These are phyloP conservation scores for Pilatotrama ljubarskyi DNA, from an alignment of 768 basidiomycete genomes.

Conservation along the genomic window DNA sequence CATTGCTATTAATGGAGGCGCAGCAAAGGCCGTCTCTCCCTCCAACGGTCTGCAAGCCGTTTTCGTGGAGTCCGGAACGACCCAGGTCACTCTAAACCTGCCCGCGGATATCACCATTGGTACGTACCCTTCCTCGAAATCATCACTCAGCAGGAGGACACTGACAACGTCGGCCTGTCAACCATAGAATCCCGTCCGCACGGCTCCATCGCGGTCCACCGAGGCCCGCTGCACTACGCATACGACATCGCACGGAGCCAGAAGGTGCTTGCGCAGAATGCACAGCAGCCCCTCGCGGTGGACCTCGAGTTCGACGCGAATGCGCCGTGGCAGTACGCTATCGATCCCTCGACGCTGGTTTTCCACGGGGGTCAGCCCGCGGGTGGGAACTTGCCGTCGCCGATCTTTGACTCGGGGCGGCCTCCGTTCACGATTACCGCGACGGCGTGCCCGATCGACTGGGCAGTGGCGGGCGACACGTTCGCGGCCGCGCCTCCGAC, in stretches of 20 bases:
- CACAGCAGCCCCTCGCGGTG: slow-evolving; percentile 44
- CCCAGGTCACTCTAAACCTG: slow-evolving; percentile 44
- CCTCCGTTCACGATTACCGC: slow-evolving; percentile 50
- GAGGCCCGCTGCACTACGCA: slow-evolving; percentile 55
- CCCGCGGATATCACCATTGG: slow-evolving; percentile 49
- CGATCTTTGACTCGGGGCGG: slow-evolving; percentile 46
- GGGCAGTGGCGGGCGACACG: slow-evolving; percentile 47
- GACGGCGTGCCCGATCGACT: slow-evolving; percentile 49
- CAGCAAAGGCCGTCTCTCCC: slow-evolving; percentile 39
- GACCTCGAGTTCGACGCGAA: slow-evolving; percentile 54
- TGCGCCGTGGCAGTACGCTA: slow-evolving; percentile 52
- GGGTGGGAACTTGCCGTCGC: slow-evolving; percentile 29
- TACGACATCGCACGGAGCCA: slow-evolving; percentile 45
- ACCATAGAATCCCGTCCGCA: slow-evolving; percentile 49
- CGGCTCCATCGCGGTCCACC: slow-evolving; percentile 53
- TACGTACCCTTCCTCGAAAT: slow-evolving; percentile 13
- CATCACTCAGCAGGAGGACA: background rate
- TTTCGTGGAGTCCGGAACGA: slow-evolving; percentile 41
- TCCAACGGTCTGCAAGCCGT: slow-evolving; percentile 47
- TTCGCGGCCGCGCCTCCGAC: slow-evolving; percentile 50
- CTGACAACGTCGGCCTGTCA: background rate
- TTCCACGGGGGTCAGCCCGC: slow-evolving; percentile 31
- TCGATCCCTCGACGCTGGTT: slow-evolving; percentile 43
- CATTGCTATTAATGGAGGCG: slow-evolving; percentile 38
- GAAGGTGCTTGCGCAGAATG: slow-evolving; percentile 42